Evolutionary conservation across 2,329 filamentous ascomycete species (phyloP), one percentile per base, ranked within the genome.

Genomic region (Erysiphe pulchra): DNA sequence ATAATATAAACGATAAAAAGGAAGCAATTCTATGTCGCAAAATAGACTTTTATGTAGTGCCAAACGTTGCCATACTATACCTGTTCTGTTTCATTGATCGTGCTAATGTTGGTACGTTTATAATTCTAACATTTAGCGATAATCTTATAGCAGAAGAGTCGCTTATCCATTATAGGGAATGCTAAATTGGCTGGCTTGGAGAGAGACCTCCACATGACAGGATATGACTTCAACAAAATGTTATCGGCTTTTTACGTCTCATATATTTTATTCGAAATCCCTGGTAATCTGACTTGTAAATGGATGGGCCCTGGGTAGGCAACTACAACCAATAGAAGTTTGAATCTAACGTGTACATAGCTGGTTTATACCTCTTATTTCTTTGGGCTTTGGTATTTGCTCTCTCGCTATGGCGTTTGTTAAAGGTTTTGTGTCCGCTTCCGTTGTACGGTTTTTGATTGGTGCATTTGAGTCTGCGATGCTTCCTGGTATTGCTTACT

Each of bases 351-450:
- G 56, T 94, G 86, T 53, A 81, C 67, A 37, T 83, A 84, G 1
- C 65, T 94, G 14, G 68, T 93, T 44, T 69, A 75, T 0, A 84
- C 81, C 2, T 73, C 83, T 32, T 93, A 93, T 66, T 87, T 94
- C 59, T 69, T 94, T 0, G 86, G 86, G 5, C 24, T 82, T 0
- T 78, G 5, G 16, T 7, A 37, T 37, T 37, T 13, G 14, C 14
- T 17, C 14, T 8, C 14, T 17, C 34, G 34, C 16, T n/a, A 14
- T 17, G 34, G 34, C 16, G 14, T 13, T 13, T 6, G 14, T 37
- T 13, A 13, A 37, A 17, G 34, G 34, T 6, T 8, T 37, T 24
- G 20, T 24, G 20, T 24, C 20, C 20, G 20, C 20, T 24, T 24
- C 20, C 20, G 20, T 24, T 3, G 20, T 24, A 24, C 20, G 83